Evolutionary conservation across 257 asterid species (phyloP).

Genomic region (Mentha longifolia): DNA sequence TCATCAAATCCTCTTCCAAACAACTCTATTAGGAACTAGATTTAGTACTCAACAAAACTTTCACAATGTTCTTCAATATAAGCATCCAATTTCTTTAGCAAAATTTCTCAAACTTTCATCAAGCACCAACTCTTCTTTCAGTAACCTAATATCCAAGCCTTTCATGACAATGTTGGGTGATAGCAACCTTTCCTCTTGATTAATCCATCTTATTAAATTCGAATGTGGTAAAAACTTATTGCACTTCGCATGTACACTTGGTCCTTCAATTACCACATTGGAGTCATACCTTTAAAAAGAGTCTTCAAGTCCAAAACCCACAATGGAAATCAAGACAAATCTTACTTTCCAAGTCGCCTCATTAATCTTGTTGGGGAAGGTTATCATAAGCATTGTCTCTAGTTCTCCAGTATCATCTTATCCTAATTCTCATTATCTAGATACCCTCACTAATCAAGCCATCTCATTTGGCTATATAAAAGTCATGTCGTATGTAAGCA

Average conservation of each 20-base stretch:
- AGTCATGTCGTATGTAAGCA: not conserved
- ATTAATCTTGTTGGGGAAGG: too few species aligned
- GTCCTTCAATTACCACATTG: not conserved
- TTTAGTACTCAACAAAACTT: not conserved
- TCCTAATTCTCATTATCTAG: not conserved
- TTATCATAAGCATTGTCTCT: not conserved
- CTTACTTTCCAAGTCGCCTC: not conserved
- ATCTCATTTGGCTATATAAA: not conserved
- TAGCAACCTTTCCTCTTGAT: not conserved
- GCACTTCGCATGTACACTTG: not conserved
- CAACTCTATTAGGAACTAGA: too few species aligned
- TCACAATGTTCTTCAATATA: not conserved
- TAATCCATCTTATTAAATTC: not conserved
- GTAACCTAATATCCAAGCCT: not conserved
- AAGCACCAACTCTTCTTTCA: constrained; percentile 11
- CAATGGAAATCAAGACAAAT: not conserved
- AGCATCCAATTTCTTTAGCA: constrained; percentile 11
- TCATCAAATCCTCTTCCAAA: constrained; percentile 6
- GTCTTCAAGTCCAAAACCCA: not conserved
- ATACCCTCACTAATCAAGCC: not conserved
- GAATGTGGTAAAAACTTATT: not conserved
- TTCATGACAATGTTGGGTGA: not conserved
- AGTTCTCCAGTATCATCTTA: not conserved
- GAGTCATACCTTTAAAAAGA: not conserved
- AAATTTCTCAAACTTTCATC: not conserved